phyloP scores from a whole-genome alignment of 345 rosid genomes.

The Litchi chinensis region DNA sequence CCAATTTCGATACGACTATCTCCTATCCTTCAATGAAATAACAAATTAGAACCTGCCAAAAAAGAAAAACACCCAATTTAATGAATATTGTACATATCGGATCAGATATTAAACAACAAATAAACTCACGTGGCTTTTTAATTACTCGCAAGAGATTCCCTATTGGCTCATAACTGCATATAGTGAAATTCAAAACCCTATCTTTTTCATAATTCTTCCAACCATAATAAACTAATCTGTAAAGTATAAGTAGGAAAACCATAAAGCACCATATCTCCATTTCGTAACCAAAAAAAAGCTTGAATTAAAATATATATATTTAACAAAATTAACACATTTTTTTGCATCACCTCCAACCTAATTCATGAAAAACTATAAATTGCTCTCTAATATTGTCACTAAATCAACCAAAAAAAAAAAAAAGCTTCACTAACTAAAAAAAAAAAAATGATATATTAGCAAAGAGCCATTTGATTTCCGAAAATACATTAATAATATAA shows the following conservation, averaged over 20 bases:
- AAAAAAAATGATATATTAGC: neutral
- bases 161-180: neutral
- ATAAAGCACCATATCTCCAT: neutral
- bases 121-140: neutral
- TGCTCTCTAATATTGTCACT: too few species aligned
- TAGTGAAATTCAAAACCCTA: neutral
- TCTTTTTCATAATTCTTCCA: neutral
- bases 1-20: neutral
- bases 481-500: neutral
- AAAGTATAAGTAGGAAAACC: neutral
- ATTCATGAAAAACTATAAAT: neutral
- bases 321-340: neutral
- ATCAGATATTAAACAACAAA: neutral
- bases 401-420: too few species aligned
- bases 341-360: neutral
- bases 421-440: neutral
- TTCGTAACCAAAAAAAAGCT: neutral
- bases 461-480: neutral
- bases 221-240: neutral
- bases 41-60: neutral
- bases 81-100: neutral
- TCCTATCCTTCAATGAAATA: neutral
- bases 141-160: neutral
- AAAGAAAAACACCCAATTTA: slow-evolving; percentile 13
- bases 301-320: neutral